These are phyloP conservation scores for Panicum hallii DNA, from an alignment of 202 grass and related monocot species.

Conservation along the genomic window DNA sequence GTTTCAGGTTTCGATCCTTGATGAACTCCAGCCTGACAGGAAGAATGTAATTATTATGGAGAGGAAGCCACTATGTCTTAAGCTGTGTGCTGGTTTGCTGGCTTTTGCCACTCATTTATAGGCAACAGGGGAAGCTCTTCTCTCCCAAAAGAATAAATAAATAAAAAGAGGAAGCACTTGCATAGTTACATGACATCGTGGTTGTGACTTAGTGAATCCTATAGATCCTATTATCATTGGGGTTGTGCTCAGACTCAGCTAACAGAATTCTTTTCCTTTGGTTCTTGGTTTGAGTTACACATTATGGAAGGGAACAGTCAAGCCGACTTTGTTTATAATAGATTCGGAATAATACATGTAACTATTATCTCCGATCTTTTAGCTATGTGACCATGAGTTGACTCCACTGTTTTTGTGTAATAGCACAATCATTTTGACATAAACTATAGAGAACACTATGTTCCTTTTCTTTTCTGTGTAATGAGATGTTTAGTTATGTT, in stretches of 20 bases:
- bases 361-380: background rate
- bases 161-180: background rate
- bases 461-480: background rate
- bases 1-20: constrained; percentile 30
- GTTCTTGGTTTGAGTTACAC: constrained; percentile 5
- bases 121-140: constrained; percentile 33
- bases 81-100: constrained; percentile 41
- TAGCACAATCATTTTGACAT: background rate
- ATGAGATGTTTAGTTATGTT: background rate
- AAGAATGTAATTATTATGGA: constrained; percentile 32
- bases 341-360: constrained; percentile 34
- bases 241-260: constrained; percentile 16
- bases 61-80: constrained; percentile 30
- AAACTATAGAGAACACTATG: background rate
- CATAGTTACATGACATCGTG: background rate
- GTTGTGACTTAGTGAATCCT: constrained; percentile 5
- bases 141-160: background rate
- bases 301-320: constrained; percentile 5
- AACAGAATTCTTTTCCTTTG: background rate
- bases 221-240: constrained; percentile 15
- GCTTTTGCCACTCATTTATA: constrained; percentile 64
- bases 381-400: background rate
- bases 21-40: constrained; percentile 33
- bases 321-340: constrained; percentile 7
- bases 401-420: constrained; percentile 1